Base-by-base conservation (phyloP, 2,329 filamentous ascomycete species). In the Immersiporthe knoxdaviesiana region DNA sequence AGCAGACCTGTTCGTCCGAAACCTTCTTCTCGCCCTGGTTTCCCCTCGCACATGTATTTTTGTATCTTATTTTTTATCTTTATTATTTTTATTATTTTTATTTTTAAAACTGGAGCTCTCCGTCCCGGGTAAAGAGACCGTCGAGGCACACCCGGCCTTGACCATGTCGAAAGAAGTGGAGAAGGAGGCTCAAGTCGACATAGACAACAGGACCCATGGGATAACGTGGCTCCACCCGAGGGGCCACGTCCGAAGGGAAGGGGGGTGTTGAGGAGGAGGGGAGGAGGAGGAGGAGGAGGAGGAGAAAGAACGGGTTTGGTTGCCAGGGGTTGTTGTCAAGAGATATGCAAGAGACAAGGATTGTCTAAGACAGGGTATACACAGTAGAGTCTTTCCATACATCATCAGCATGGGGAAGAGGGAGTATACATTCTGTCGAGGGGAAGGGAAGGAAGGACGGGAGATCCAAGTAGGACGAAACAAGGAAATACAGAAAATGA, bases 151-250 rank as follows among this genome's bases (percentile, higher is more conserved):
- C 32, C 47, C 50, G 32, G 16, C 50, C 63, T 39, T 11, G 41
- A 32, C 14, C 18, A 54, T 16, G 32, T 52, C 41, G n/a, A 60
- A 41, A n/a, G 44, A 59, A 64, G 63, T 68, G 69, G 69, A 54
- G 67, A 64, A 66, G 44, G 67, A 66, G 69, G 54, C 65, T 71
- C 65, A 66, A 66, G 68, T 65, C n/a, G 24, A 70, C 44, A 63
- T 27, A 63, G 44, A 73, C 74, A 74, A 75, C 75, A 72, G 75
- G 75, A 76, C 73, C 73, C 74, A 70, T 74, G 74, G n/a, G 73
- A 76, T 77, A 72, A 79, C 77, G 78, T 79, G 78, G 78, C 77
- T 79, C 77, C 77, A 75, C 72, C n/a, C 73, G 61, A 18, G 44
- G 67, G 73, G 35, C 69, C 70, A 67, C 68, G 54, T 61, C 63